Evolutionary conservation across 2,329 filamentous ascomycete species (phyloP).

Genomic region (Aureobasidium sp.): DNA sequence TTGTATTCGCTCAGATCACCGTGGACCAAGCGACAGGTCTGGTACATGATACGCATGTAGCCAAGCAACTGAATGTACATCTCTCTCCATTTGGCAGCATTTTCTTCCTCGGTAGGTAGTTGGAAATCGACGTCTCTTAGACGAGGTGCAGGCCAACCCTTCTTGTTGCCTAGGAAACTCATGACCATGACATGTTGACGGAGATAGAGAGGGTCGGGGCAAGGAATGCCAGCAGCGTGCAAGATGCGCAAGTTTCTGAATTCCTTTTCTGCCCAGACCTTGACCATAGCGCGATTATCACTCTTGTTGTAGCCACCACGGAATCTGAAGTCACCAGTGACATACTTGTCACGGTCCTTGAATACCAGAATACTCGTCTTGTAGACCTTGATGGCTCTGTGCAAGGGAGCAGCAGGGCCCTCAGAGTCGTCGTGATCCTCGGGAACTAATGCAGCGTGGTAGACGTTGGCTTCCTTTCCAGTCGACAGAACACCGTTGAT

Average conservation of each 20-base stretch:
- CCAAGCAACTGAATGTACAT: constrained; percentile 79
- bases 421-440: constrained; percentile 47
- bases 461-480: constrained; percentile 97
- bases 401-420: constrained; percentile 43
- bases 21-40: constrained; percentile 84
- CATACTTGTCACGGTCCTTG: constrained; percentile 95
- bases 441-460: constrained; percentile 68
- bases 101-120: constrained; percentile 42
- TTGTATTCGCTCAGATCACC: constrained; percentile 99
- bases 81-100: constrained; percentile 63
- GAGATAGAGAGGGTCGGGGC: constrained; percentile 80
- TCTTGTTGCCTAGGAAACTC: constrained; percentile 81
- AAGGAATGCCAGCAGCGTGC: constrained; percentile 75
- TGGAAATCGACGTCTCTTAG: constrained; percentile 77
- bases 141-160: constrained; percentile 80
- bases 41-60: constrained; percentile 90
- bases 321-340: constrained; percentile 90
- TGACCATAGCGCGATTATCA: constrained; percentile 94
- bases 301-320: constrained; percentile 86
- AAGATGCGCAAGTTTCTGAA: constrained; percentile 88
- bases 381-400: constrained; percentile 95
- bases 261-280: constrained; percentile 98
- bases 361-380: constrained; percentile 97
- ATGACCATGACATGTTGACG: constrained; percentile 94
- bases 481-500: constrained; percentile 94